These are phyloP conservation scores for Fusarium chlamydosporum DNA, from an alignment of 2,329 filamentous ascomycete species.

Conservation along the genomic window DNA sequence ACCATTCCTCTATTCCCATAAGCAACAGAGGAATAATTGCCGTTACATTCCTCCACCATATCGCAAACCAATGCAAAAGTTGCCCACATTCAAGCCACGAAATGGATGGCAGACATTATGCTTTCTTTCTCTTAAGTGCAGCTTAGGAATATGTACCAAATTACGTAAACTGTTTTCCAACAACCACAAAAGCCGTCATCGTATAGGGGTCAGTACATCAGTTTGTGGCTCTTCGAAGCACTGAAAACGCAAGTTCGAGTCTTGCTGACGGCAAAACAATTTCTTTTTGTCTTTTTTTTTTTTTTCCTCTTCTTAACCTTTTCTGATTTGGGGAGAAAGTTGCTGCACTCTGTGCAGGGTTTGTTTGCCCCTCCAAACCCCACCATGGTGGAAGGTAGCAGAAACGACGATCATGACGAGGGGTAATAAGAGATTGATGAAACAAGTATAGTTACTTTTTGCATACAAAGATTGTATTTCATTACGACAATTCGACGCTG, in stretches of 20 bases:
- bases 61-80: neutral
- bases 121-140: neutral
- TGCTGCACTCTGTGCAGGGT: slow-evolving; percentile 15
- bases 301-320: neutral
- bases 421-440: neutral
- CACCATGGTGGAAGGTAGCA: slow-evolving; percentile 5
- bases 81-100: neutral
- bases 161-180: neutral
- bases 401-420: neutral
- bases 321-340: neutral
- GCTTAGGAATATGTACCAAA: neutral
- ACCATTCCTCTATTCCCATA: neutral
- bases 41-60: no score
- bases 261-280: slow-evolving; percentile 42
- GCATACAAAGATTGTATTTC: neutral
- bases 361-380: slow-evolving; percentile 10
- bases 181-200: slow-evolving; percentile 38
- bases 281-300: slow-evolving; percentile 23
- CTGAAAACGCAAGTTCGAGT: slow-evolving; percentile 48
- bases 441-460: neutral
- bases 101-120: neutral
- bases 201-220: slow-evolving; percentile 48
- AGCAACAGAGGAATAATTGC: neutral
- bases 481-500: no score
- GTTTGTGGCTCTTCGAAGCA: slow-evolving; percentile 45